These are phyloP conservation scores for Eleusine indica DNA, from an alignment of 176 grass and related monocot genomes.

Conservation along the genomic window DNA sequence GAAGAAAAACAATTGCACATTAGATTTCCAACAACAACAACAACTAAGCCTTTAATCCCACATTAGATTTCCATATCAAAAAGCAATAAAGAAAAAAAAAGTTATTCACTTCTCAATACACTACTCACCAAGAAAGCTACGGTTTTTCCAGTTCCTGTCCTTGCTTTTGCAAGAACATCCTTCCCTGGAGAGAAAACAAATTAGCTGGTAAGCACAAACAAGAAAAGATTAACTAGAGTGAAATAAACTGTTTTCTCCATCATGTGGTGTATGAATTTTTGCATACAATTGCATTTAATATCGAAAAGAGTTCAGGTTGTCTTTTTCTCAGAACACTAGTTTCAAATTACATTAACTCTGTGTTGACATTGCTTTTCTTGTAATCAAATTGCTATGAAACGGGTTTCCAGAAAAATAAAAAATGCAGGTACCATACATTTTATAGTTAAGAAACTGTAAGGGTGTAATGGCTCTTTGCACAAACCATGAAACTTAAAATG, in stretches of 20 bases:
- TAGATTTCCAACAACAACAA: background rate
- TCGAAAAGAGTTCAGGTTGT: background rate
- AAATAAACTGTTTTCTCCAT: constrained; percentile 1
- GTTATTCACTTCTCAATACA: constrained; percentile 25
- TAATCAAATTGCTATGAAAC: background rate
- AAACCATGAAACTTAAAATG: constrained; percentile 19
- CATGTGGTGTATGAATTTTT: background rate
- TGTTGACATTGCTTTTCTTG: background rate
- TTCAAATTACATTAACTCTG: constrained; percentile 25
- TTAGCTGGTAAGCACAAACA: constrained; percentile 4
- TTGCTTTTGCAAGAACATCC: constrained; percentile 99
- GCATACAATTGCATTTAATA: background rate
- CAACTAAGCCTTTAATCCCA: too few species aligned
- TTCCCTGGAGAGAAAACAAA: constrained; percentile 65
- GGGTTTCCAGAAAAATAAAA: constrained; percentile 6
- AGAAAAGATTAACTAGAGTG: constrained; percentile 11
- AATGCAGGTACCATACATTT: background rate
- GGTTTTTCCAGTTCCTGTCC: constrained; percentile 96
- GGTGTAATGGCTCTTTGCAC: background rate
- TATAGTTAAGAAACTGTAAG: background rate
- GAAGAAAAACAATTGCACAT: constrained; percentile 34
- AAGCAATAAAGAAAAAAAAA: background rate
- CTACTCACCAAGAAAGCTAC: constrained; percentile 91
- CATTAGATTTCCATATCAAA: constrained; percentile 2
- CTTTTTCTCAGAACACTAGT: background rate